These are phyloP conservation scores for Plantago lanceolata DNA, from an alignment of 305 asterid genomes.

Conservation along the genomic window DNA sequence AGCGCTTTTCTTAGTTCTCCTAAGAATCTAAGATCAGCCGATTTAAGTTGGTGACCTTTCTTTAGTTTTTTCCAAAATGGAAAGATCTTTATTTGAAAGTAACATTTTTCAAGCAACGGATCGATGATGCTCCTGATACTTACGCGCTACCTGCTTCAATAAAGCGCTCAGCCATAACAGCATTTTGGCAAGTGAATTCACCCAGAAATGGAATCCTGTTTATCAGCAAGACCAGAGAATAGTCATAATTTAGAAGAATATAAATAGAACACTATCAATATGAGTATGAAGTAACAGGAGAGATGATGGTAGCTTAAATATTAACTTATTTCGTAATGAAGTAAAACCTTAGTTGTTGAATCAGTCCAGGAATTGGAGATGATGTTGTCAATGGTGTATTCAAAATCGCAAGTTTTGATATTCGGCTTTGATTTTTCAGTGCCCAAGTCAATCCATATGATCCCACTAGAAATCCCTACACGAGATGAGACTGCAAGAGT, in stretches of 20 bases:
- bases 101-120: slow-evolving; percentile 18
- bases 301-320: neutral
- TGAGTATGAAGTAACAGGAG: neutral
- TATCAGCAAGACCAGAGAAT: slow-evolving; percentile 23
- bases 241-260: slow-evolving; percentile 11
- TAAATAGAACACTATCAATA: neutral
- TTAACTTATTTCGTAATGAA: neutral
- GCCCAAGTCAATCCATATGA: slow-evolving; percentile 97
- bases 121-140: slow-evolving; percentile 53
- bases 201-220: slow-evolving; percentile 87
- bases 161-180: slow-evolving; percentile 92
- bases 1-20: slow-evolving; percentile 1
- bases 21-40: neutral
- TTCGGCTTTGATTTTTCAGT: slow-evolving; percentile 62
- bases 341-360: slow-evolving; percentile 75
- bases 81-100: slow-evolving; percentile 9
- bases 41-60: too few species aligned
- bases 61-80: neutral
- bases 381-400: slow-evolving; percentile 84
- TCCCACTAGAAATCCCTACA: slow-evolving; percentile 92
- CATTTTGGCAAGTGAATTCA: slow-evolving; percentile 91
- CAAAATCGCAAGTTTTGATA: slow-evolving; percentile 71
- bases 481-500: slow-evolving; percentile 14
- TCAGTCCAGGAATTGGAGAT: slow-evolving; percentile 90
- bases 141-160: slow-evolving; percentile 99